Base-by-base conservation (phyloP, 805 yeast genomes). In the Wickerhamomyces mucosus region DNA sequence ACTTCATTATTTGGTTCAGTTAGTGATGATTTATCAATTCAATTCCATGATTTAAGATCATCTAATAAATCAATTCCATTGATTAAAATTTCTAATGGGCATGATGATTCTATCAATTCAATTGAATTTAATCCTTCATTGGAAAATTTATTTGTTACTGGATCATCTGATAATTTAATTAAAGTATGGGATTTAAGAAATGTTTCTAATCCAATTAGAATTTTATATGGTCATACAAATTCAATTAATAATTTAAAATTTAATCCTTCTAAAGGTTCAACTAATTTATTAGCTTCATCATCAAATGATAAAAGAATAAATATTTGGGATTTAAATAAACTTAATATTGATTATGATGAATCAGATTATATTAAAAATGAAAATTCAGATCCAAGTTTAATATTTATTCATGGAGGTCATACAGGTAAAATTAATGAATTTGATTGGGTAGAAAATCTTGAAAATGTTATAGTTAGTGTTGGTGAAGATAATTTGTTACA, bases 371-470 rank as follows among this genome's bases (percentile, higher is more conserved):
- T 63, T 17, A 79, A 69, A 41, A 77, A 70, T 39, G 65, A 67
- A 18, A 67, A 67, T 38, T 72, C 75, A 9, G 94, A 86, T 40
- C 92, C 95, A 6, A 79, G 85, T 51, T 65, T 85, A 35, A 56
- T 59, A 16, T 85, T 83, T 49, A 69, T 83, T 46, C 95, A 86
- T 54, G 95, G 94, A 12, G 95, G 95, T 10, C 95, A 85, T 56
- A 73, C 86, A 3, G 72, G 71, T 29, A 65, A 75, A 32, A 65
- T 85, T 27, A 65, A 75, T 34, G 89, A 78, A 41, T 59, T 78
- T 29, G 75, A 68, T 35, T 72, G 88, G 68, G 78, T 79, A 46
- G 82, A 84, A 2, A 53, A 50, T 8, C 55, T 78, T 29, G 63
- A 65, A 17, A 68, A 76, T 56, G 63, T 81, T 2, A 53, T 74